Conservation (phyloP, 2,329 filamentous ascomycete genomes). For the Geoglossum cookeanum region DNA sequence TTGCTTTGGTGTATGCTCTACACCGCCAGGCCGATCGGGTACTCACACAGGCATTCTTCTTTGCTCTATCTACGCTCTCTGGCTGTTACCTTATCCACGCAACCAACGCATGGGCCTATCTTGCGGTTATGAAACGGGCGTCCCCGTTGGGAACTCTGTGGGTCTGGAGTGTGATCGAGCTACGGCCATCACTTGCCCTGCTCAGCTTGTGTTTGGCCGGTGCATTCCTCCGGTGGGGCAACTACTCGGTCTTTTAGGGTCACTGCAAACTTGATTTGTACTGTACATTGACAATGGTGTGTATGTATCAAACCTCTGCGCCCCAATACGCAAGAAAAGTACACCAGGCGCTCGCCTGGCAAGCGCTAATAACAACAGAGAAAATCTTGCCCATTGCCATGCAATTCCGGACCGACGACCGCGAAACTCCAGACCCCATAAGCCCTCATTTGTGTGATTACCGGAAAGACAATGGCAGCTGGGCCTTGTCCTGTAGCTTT, state of each 20-base stretch:
- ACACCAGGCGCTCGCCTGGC: not conserved
- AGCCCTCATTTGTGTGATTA: not conserved
- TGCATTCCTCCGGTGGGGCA: slow-evolving; percentile 34
- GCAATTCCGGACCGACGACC: not conserved
- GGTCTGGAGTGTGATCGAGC: slow-evolving; percentile 84
- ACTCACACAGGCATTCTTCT: slow-evolving; percentile 35
- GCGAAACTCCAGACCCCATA: not conserved
- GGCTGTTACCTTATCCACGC: slow-evolving; percentile 70
- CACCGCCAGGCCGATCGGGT: not conserved
- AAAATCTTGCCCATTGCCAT: not conserved
- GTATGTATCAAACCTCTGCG: not conserved
- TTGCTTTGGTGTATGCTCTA: not conserved
- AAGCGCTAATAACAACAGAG: not conserved
- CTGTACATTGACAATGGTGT: too few relatives aligned
- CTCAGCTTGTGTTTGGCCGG: slow-evolving; percentile 32
- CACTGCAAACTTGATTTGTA: not conserved
- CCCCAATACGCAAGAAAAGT: not conserved
- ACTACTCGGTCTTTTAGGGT: slow-evolving; percentile 27
- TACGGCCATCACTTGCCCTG: slow-evolving; percentile 49
- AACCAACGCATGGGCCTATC: slow-evolving; percentile 62
- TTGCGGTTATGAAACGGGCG: slow-evolving; percentile 77
- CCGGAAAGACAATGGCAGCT: not conserved
- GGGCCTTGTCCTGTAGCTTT: not conserved
- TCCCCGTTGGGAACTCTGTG: slow-evolving; percentile 80
- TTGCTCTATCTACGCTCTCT: slow-evolving; percentile 35